phyloP scores from a whole-genome alignment of 805 yeast genomes.

The Teunomyces kruisii region DNA sequence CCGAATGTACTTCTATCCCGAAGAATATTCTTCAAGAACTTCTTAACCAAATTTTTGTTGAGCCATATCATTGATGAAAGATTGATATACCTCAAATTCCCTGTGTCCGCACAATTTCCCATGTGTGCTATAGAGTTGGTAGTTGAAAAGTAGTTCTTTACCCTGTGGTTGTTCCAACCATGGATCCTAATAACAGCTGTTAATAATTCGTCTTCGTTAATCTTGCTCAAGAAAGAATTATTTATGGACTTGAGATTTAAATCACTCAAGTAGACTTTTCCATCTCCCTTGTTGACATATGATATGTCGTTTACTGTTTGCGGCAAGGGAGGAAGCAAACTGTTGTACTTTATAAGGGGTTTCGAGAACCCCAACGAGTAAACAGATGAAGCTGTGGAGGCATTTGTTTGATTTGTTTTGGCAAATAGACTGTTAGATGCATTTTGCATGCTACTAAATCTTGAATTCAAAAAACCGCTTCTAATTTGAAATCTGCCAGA shows the following conservation, averaged over 20 bases:
- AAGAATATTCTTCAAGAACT: constrained; percentile 33
- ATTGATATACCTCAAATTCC: constrained; percentile 35
- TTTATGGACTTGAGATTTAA: constrained; percentile 41
- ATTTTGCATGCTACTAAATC: not conserved
- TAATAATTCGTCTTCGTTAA: constrained; percentile 36
- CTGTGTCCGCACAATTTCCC: not conserved
- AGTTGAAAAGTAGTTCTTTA: not conserved
- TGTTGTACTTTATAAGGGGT: constrained; percentile 30
- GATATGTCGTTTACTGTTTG: constrained; percentile 25
- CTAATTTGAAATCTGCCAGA: not conserved
- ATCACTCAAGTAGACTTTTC: constrained; percentile 37
- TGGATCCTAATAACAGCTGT: constrained; percentile 26
- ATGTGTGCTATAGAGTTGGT: not conserved
- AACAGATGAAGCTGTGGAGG: constrained; percentile 22
- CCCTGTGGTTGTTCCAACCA: constrained; percentile 11
- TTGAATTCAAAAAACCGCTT: not conserved
- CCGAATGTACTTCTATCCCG: constrained; percentile 7
- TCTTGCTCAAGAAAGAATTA: constrained; percentile 25
- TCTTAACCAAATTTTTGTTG: constrained; percentile 35
- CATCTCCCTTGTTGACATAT: constrained; percentile 26
- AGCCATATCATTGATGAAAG: constrained; percentile 50
- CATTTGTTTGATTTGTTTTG: constrained; percentile 1
- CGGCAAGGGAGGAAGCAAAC: constrained; percentile 39
- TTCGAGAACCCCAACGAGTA: constrained; percentile 16
- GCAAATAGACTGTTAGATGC: not conserved